Evolutionary conservation across 202 grass and related monocot genomes (phyloP).

Genomic region (Zizania palustris): DNA sequence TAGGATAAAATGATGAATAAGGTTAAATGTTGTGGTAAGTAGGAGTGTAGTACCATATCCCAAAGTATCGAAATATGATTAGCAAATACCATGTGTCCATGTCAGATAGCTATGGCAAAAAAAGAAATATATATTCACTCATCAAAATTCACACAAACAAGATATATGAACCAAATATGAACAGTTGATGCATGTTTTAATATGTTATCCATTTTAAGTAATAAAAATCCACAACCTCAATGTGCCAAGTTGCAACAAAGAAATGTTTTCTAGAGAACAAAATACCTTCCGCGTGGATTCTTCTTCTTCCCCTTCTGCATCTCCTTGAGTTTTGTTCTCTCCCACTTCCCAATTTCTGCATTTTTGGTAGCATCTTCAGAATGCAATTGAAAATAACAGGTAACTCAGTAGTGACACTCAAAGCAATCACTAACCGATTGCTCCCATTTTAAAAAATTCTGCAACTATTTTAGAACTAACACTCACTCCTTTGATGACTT

Average conservation of each 20-base stretch:
- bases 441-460: background rate
- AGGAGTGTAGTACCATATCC: no score
- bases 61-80: no score
- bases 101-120: conserved; percentile 1
- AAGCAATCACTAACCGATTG: no score
- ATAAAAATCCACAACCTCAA: background rate
- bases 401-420: conserved; percentile 8
- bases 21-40: no score
- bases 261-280: conserved; percentile 1
- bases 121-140: background rate
- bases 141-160: background rate
- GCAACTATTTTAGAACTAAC: background rate
- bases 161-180: background rate
- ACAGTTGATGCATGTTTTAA: background rate
- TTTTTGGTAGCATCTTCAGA: conserved; percentile 35
- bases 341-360: conserved; percentile 58
- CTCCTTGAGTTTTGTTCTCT: conserved; percentile 61
- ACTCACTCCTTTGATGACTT: background rate
- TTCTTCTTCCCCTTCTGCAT: conserved; percentile 68
- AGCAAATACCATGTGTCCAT: no score
- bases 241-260: background rate
- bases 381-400: conserved; percentile 40
- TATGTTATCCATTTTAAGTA: conserved; percentile 6
- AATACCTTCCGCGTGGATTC: conserved; percentile 65
- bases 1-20: no score